Evolutionary conservation across 2,329 filamentous ascomycete genomes (phyloP).

Genomic region (Fusarium proliferatum): DNA sequence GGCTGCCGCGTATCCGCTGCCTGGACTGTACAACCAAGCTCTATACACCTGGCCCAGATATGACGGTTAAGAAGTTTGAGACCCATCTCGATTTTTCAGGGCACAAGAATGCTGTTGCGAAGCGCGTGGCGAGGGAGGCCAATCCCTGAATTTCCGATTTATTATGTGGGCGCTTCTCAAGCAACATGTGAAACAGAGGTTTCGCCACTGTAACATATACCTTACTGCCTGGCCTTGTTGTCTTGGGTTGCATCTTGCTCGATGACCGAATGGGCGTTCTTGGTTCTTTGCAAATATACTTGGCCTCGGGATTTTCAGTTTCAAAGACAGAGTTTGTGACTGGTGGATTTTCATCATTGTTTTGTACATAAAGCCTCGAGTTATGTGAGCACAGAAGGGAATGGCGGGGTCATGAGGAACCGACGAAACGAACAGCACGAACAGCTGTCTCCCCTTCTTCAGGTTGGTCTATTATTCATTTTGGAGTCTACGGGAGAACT

Average conservation of each 20-base stretch:
- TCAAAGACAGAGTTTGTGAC: slow-evolving; percentile 29
- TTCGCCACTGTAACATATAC: background rate
- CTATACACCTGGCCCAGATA: slow-evolving; percentile 89
- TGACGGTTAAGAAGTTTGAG: slow-evolving; percentile 90
- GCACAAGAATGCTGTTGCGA: slow-evolving; percentile 76
- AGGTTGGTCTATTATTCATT: slow-evolving; percentile 24
- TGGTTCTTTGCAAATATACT: slow-evolving; percentile 18
- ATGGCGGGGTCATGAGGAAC: slow-evolving; percentile 15
- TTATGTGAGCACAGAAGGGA: slow-evolving; percentile 14
- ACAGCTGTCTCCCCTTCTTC: slow-evolving; percentile 1
- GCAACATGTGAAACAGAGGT: background rate
- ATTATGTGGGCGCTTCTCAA: background rate
- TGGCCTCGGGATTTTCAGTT: slow-evolving; percentile 3
- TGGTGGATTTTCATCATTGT: slow-evolving; percentile 6
- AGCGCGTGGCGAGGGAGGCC: slow-evolving; percentile 45
- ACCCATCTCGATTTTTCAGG: slow-evolving; percentile 87
- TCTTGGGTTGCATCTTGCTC: slow-evolving; percentile 27
- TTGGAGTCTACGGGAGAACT: slow-evolving; percentile 32
- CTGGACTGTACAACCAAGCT: slow-evolving; percentile 93
- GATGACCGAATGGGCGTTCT: slow-evolving; percentile 19
- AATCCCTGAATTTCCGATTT: slow-evolving; percentile 7
- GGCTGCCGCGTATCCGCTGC: slow-evolving; percentile 89
- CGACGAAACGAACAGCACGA: slow-evolving; percentile 14
- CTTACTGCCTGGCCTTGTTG: background rate
- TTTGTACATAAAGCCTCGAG: slow-evolving; percentile 26